A percentile compares a stretch with the other conserved stretches of the same genome.
Evolutionary conservation across 2,329 filamentous ascomycete genomes (phyloP).

Genomic region (Aspergillus sp.): DNA sequence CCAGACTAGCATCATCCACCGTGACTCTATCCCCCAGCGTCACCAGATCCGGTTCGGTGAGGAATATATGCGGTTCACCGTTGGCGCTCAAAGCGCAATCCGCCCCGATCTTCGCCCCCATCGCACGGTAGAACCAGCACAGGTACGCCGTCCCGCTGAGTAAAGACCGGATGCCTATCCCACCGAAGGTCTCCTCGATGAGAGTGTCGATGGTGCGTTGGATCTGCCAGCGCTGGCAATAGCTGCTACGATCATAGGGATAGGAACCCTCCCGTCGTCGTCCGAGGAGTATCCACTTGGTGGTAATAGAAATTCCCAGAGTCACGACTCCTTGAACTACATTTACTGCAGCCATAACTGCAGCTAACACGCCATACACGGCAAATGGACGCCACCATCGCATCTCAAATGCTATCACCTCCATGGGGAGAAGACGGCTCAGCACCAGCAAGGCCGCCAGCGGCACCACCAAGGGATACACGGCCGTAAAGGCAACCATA

Average conservation of each 20-base stretch:
- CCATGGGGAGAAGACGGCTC: neutral
- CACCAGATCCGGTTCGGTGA: conserved; percentile 61
- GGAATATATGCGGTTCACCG: conserved; percentile 55
- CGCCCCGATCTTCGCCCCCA: conserved; percentile 57
- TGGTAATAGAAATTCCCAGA: conserved; percentile 46
- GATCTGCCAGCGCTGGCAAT: conserved; percentile 62
- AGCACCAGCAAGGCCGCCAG: neutral
- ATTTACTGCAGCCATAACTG: neutral
- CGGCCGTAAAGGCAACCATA: neutral
- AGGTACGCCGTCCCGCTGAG: conserved; percentile 58
- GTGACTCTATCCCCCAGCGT: conserved; percentile 48
- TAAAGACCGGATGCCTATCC: conserved; percentile 55
- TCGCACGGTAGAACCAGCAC: conserved; percentile 55
- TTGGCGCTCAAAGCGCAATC: conserved; percentile 60
- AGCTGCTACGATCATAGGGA: conserved; percentile 59
- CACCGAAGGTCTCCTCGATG: conserved; percentile 53
- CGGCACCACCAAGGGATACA: neutral
- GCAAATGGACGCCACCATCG: conserved; percentile 12
- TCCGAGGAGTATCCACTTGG: conserved; percentile 58
- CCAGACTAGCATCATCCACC: conserved; percentile 59
- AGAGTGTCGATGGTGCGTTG: conserved; percentile 56
- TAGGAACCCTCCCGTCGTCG: conserved; percentile 55
- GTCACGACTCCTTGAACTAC: conserved; percentile 38
- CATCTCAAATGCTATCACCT: neutral
- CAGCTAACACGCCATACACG: neutral